These are phyloP conservation scores for Gentiana macrophylla DNA, from an alignment of 257 asterid species.

Conservation along the genomic window DNA sequence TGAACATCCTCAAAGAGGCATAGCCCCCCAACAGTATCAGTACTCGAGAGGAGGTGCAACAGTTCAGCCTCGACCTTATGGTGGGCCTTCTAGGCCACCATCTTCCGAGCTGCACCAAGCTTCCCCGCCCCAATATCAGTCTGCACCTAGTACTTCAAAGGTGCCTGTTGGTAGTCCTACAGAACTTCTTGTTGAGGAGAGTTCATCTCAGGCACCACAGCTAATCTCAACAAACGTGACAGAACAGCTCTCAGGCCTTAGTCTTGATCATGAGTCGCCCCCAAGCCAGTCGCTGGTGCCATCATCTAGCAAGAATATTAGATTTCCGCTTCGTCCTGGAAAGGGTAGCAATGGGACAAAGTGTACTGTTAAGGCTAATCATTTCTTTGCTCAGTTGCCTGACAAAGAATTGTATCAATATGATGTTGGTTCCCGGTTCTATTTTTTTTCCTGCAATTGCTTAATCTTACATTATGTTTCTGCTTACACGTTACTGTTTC, in stretches of 20 bases:
- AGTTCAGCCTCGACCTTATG: slow-evolving; percentile 45
- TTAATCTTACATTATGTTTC: neutral
- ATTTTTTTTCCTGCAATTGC: neutral
- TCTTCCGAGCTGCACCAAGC: slow-evolving; percentile 99
- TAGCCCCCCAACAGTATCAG: slow-evolving; percentile 42
- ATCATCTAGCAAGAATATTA: slow-evolving; percentile 71
- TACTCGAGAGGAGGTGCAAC: slow-evolving; percentile 37
- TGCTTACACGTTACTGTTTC: neutral
- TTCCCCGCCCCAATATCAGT: slow-evolving; percentile 43
- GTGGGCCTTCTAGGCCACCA: slow-evolving; percentile 66
- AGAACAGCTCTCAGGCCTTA: slow-evolving; percentile 35
- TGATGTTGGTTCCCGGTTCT: slow-evolving; percentile 44
- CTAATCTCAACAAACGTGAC: slow-evolving; percentile 22
- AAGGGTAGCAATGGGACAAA: slow-evolving; percentile 59
- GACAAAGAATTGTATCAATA: slow-evolving; percentile 92
- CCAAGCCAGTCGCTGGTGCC: slow-evolving; percentile 48
- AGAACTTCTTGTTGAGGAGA: slow-evolving; percentile 34
- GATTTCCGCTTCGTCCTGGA: slow-evolving; percentile 88
- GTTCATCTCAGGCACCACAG: slow-evolving; percentile 45
- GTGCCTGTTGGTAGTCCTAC: slow-evolving; percentile 27
- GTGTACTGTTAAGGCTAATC: slow-evolving; percentile 88
- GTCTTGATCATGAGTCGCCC: slow-evolving; percentile 36
- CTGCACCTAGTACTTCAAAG: slow-evolving; percentile 34
- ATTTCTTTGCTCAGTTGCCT: slow-evolving; percentile 82
- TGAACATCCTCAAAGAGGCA: slow-evolving; percentile 29